Base-by-base conservation (phyloP, 192 early-diverging fungal species). In the Mortierella claussenii region DNA sequence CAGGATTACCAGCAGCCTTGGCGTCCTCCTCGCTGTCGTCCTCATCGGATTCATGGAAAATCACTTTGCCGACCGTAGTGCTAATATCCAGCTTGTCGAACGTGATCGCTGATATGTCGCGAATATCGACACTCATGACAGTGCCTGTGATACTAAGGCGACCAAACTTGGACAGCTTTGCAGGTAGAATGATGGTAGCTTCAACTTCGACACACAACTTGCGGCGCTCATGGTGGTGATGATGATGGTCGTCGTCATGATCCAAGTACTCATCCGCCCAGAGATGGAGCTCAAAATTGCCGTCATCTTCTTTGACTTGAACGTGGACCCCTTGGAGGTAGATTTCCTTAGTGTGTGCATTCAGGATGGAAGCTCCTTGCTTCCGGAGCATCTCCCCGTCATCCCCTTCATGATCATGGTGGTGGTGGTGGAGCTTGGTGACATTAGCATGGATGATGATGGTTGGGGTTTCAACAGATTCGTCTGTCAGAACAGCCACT, bases 241-340 rank as follows among this genome's bases (percentile, higher is more conserved):
- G 55, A 43, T 56, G 20, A 2, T 43, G 34, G 23, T 33, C 36
- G 33, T 48, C 30, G 32, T 36, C 26, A 24, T 21, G 33, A 21
- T 56, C 13, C 9, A 17, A 5, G 56, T 63, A 11, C 5, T 65
- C 43, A 20, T 65, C 51, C 1, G 62, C 62, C 62, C 51, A 52
- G 17, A 63, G 9, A 20, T 13, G 9, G 7, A 63, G 8, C 3
- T 27, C 18, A 6, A 53, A 24, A 8, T 42, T 21, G 33, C 18
- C 24, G 27, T 53, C 61, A 18, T 52, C 0, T 15, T 63, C 61
- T 4, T n/a, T 8, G 27, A 63, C 17, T 1, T 53, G 10, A 15
- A 63, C 12, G 23, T 63, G 61, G 31, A 63, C 10, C 0, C 61
- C 50, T 24, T 50, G 47, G 27, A 42, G 32, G 4, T 40, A 6